Percentiles rank a stretch among this genome's conserved stretches.
Evolutionary conservation across 208 protist species (phyloP).

Genomic region (Leishmania braziliensis): DNA sequence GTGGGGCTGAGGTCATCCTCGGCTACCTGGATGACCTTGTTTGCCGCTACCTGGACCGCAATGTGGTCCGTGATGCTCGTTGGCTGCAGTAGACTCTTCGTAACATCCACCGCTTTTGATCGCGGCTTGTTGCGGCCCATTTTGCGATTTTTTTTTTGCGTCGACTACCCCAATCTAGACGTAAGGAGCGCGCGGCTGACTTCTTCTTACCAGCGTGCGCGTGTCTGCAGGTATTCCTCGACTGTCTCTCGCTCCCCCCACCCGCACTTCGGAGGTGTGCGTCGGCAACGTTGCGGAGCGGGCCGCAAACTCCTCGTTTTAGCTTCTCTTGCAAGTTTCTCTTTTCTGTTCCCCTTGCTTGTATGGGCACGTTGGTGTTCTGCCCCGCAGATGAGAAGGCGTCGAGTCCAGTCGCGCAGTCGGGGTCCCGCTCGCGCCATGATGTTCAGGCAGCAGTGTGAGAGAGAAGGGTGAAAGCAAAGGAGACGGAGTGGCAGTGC

Average conservation of each 20-base stretch:
- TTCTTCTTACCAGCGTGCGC: not conserved
- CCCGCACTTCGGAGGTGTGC: not conserved
- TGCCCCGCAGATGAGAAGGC: not conserved
- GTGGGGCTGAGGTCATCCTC: conserved; percentile 84
- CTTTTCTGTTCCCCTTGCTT: not conserved
- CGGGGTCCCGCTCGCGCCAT: not conserved
- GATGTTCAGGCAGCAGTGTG: not conserved
- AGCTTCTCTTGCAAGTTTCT: not conserved
- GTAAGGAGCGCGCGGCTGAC: not conserved
- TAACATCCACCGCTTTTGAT: conserved; percentile 77
- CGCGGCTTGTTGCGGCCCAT: conserved; percentile 45
- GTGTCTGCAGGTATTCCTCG: not conserved
- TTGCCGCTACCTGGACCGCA: conserved; percentile 52
- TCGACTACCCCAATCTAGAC: not conserved
- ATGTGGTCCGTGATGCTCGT: conserved; percentile 63
- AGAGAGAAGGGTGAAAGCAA: conserved; percentile 1
- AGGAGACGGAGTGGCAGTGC: not conserved
- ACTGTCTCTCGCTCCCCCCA: not conserved
- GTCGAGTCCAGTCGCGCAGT: not conserved
- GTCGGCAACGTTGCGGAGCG: not conserved
- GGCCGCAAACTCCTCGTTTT: not conserved
- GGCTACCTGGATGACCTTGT: conserved; percentile 39
- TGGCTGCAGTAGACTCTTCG: conserved; percentile 66
- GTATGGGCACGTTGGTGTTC: not conserved
- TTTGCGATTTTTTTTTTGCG: not conserved